Percentiles rank a stretch among this genome's conserved stretches.
Conservation (phyloP, 208 protist species). For the Balamuthia mandrillaris region DNA sequence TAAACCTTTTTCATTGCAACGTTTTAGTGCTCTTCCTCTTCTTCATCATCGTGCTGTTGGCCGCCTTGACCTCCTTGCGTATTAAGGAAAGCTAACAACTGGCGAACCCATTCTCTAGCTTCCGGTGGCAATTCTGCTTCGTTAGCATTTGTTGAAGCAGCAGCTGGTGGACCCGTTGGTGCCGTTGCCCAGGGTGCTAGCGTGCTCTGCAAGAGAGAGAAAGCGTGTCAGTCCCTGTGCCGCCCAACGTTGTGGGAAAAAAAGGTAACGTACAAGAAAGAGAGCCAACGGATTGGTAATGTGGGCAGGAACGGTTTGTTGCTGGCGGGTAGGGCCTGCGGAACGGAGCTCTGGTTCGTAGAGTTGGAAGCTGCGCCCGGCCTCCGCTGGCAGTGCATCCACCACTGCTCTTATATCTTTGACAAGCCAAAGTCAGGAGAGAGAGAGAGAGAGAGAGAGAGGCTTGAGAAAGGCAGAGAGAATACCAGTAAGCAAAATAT, state of each 20-base stretch:
- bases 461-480: too few relatives aligned
- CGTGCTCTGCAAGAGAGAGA: neutral
- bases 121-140: neutral
- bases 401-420: neutral
- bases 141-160: neutral
- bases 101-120: neutral
- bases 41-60: neutral
- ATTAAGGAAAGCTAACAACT: neutral
- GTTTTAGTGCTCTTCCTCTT: neutral
- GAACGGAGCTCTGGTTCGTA: too few relatives aligned
- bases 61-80: neutral
- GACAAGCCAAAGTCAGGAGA: too few relatives aligned
- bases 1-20: too few relatives aligned
- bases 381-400: neutral
- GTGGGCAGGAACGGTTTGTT: neutral
- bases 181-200: neutral
- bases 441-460: too few relatives aligned
- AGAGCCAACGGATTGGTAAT: conserved; percentile 1
- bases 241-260: neutral
- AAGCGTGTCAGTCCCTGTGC: neutral
- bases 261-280: conserved; percentile 4
- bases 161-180: neutral
- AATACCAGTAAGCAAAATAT: neutral
- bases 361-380: conserved; percentile 6
- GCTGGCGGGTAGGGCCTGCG: neutral